phyloP scores from a whole-genome alignment of 1,139 yeast genomes.

The Suhomyces choctaworum region DNA sequence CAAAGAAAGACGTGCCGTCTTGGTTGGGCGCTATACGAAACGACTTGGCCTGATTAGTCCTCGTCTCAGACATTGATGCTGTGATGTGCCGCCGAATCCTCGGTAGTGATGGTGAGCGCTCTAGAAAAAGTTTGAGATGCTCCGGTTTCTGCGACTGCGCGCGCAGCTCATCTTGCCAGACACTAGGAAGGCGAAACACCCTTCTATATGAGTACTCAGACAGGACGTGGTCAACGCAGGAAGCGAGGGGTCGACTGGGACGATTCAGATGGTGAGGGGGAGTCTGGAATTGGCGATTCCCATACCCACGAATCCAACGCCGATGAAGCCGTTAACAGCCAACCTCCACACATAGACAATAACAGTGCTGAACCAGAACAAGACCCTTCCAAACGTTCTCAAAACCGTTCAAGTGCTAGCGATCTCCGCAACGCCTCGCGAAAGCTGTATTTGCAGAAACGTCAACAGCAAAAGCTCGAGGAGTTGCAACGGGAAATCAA shows the following conservation, averaged over 20 bases:
- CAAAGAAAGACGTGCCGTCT: conserved; percentile 20
- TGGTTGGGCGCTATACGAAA: conserved; percentile 27
- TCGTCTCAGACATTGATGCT: not conserved
- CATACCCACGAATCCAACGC: too few species aligned
- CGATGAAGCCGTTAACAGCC: too few species aligned
- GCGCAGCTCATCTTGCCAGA: too few species aligned
- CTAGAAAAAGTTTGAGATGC: conserved; percentile 6
- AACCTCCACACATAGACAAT: too few species aligned
- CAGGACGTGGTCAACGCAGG: conserved; percentile 22
- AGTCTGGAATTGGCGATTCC: too few species aligned
- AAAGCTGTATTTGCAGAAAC: conserved; percentile 34
- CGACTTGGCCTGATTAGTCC: conserved; percentile 1
- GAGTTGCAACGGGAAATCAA: conserved; percentile 21
- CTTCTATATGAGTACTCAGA: conserved; percentile 12
- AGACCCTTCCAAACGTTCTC: not conserved
- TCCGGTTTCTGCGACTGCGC: too few species aligned
- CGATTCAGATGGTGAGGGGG: not conserved
- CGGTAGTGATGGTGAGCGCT: too few species aligned
- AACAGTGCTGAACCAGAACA: not conserved
- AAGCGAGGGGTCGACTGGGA: conserved; percentile 4
- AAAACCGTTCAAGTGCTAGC: too few species aligned
- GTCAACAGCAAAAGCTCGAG: conserved; percentile 24
- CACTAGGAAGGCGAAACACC: too few species aligned
- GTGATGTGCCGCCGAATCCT: too few species aligned
- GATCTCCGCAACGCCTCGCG: conserved; percentile 17